Conservation (phyloP, 805 yeast genomes). For the Nakazawaea siamensis region DNA sequence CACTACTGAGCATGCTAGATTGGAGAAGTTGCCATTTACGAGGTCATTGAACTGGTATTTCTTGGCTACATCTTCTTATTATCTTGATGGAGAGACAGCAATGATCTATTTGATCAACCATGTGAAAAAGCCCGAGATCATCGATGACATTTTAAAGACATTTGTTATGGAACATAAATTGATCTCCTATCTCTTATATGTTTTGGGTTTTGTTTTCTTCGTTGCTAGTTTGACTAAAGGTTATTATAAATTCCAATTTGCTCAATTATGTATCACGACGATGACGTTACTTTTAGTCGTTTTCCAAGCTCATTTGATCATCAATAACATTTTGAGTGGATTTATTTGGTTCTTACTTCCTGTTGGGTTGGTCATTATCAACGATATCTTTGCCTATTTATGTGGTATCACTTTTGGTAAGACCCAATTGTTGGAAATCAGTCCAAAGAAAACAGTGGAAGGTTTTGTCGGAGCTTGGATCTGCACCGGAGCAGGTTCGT, state of each 20-base stretch:
- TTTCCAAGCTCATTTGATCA: conserved; percentile 89
- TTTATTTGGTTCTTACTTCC: conserved; percentile 93
- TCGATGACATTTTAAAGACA: conserved; percentile 5
- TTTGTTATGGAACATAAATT: conserved; percentile 62
- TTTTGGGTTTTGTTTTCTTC: conserved; percentile 82
- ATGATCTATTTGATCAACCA: conserved; percentile 49
- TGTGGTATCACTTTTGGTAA: conserved; percentile 96
- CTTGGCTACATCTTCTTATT: conserved; percentile 78
- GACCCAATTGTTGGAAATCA: conserved; percentile 85
- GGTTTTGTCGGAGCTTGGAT: conserved; percentile 98
- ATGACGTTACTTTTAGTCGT: conserved; percentile 88
- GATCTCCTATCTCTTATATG: conserved; percentile 74
- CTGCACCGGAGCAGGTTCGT: conserved; percentile 73
- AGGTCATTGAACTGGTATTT: conserved; percentile 90
- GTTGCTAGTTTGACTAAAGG: conserved; percentile 87
- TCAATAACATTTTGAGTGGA: conserved; percentile 82
- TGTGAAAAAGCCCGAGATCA: conserved; percentile 2
- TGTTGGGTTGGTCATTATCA: conserved; percentile 82
- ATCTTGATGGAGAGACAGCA: conserved; percentile 79
- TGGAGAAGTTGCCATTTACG: conserved; percentile 77
- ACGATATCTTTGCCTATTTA: conserved; percentile 92
- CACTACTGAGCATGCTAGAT: conserved; percentile 72
- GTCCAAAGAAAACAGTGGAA: conserved; percentile 96
- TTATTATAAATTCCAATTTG: conserved; percentile 84
- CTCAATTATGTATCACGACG: conserved; percentile 88